Evolutionary conservation across 495 filamentous ascomycete genomes (phyloP).

Genomic region (Podospora conica): DNA sequence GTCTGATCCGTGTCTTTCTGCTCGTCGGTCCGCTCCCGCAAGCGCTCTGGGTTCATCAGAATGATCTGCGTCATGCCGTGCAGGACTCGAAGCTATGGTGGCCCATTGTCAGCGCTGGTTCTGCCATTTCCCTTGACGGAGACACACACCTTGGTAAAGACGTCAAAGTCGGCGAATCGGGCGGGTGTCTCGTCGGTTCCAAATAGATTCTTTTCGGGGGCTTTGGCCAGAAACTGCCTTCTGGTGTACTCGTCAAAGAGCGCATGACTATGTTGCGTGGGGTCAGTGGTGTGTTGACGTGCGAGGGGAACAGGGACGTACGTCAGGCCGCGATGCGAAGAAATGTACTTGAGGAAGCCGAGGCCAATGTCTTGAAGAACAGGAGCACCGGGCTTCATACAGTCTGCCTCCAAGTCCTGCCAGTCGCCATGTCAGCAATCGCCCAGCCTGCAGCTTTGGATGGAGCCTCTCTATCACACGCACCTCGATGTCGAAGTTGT

Average conservation of each 20-base stretch:
- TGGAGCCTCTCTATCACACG: not conserved
- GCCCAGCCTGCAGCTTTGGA: not conserved
- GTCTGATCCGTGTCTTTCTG: constrained; percentile 74
- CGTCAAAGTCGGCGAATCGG: constrained; percentile 74
- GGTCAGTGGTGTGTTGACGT: constrained; percentile 12
- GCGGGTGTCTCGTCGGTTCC: constrained; percentile 66
- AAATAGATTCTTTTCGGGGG: constrained; percentile 77
- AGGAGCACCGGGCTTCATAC: constrained; percentile 69
- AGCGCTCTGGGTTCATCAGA: constrained; percentile 73
- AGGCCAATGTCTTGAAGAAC: constrained; percentile 78
- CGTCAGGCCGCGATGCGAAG: constrained; percentile 87
- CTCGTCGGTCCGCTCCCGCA: constrained; percentile 81
- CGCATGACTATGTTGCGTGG: constrained; percentile 52
- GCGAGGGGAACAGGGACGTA: constrained; percentile 41
- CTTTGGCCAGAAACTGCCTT: constrained; percentile 80
- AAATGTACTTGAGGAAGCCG: constrained; percentile 83
- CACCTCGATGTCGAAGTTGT: constrained; percentile 80
- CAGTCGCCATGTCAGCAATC: not conserved
- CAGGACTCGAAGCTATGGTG: constrained; percentile 63
- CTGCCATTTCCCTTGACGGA: not conserved
- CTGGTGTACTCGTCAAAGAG: constrained; percentile 93
- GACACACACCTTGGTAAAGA: constrained; percentile 62
- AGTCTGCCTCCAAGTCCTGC: constrained; percentile 85
- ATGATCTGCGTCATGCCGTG: constrained; percentile 91
- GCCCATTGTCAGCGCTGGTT: not conserved